Evolutionary conservation across 768 basidiomycete species (phyloP), one percentile per base, ranked within the genome.

Genomic region (Boletus sp.): DNA sequence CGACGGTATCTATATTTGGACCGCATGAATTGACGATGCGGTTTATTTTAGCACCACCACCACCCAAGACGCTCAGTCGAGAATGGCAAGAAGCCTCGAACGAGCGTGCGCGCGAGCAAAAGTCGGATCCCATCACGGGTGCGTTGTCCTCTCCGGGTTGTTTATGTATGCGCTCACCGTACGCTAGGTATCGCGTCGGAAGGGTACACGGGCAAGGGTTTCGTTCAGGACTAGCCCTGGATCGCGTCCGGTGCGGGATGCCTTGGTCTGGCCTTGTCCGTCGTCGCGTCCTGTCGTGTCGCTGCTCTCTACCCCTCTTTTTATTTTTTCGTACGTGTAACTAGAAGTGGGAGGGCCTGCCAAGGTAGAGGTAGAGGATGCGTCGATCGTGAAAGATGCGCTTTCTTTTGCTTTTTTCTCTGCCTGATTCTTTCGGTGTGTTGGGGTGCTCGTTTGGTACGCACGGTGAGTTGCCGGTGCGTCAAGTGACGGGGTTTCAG

Each of bases 81-180:
- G 96, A 98, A 78, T 97, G 93, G 92, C 85, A 98, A 76, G 92
- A 95, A 76, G 93, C 93, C 14, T 70, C 84, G 55, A 97, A 90
- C 81, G 85, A 90, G 72, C 87, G 86, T 65, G 90, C 88, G 49
- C 74, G 75, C 70, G 88, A 90, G 76, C 82, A 89, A 78, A 94
- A 94, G 70, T 73, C 87, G 72, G 90, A 97, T 78, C 95, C 95
- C 59, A 90, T 95, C 73, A 79, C 88, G 58, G 91, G 94, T 94
- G 54, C 47, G 85, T 52, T 36, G 12, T 24, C 41, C 40, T n/a
- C 44, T 32, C 50, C 14, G 14, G 11, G 20, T 28, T 10, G 5
- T 29, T 18, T 12, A 14, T 15, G 20, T 42, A 44, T 12, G 6
- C 42, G 12, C 14, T 7, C 41, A 14, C 10, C 41, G 11, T 7